Base-by-base conservation (phyloP, 352 stramenopile species). In the Phytophthora sansomeana region DNA sequence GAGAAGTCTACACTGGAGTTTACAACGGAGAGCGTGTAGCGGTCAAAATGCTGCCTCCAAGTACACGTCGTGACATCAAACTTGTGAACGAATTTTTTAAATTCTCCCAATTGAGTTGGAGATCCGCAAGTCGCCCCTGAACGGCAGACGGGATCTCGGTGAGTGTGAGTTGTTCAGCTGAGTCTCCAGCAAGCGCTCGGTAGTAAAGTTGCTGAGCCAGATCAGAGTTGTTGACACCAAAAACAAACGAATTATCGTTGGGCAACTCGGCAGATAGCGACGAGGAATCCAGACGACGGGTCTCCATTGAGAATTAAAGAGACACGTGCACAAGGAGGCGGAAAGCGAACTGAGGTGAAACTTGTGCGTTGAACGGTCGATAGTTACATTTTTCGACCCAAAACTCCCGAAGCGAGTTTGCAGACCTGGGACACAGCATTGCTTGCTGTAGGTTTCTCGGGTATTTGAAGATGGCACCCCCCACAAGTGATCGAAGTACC, bases 31-130 rank as follows among this genome's bases (percentile, higher is more conserved):
- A n/a, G n/a, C n/a, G n/a, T n/a, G 70, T 85, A 17, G 73, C 71
- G 4, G 71, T 82, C 62, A 85, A 85, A 52, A 72, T n/a, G 57
- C 38, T 67, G 30, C 36, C 46, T 1, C 30, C 58, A 7, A 39
- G 5, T 13, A 36, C 42, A 17, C 30, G 33, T 13, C 4, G 28
- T 11, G 38, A 26, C 26, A 13, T 67, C 21, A 39, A 62, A 8
- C 61, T 77, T 26, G 75, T 81, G 16, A 63, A 77, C n/a, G 58
- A 58, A 1, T 57, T 48, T 33, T 33, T 38, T n/a, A 58, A 17
- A 6, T 48, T 28, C 0, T 29, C 17, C 35, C 51, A 65, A 1
- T 42, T n/a, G 10, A 69, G 26, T 7, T 55, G 16, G 0, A 63
- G 49, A 10, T 26, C 14, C 6, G 35, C 19, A 1, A 61, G 60